Base-by-base conservation (phyloP, 768 basidiomycete genomes). In the Lyophyllum atratum region DNA sequence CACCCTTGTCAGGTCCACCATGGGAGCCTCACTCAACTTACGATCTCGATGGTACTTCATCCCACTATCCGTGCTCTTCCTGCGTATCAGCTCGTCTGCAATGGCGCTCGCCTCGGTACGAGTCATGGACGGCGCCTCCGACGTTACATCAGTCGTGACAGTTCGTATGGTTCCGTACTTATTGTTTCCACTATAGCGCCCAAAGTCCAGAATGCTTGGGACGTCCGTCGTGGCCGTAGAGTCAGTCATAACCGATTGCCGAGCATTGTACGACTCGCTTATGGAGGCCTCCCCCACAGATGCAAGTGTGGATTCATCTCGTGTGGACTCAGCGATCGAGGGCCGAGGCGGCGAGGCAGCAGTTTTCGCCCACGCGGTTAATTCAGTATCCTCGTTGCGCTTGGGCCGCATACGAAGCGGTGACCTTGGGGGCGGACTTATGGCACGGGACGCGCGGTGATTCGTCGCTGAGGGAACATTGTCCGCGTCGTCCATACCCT, bases 161-260 rank as follows among this genome's bases (percentile, higher is more conserved):
- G 92, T 92, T 64, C 89, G 80, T 59, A 93, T 84, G 11, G 92
- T 93, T 40, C 85, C 89, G 70, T 85, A 93, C 67, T 83, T 87
- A 66, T 82, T 86, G 60, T 76, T 75, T 42, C 71, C 75, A 55
- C 77, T 74, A 29, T 58, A 64, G 25, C 61, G 63, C 52, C 58
- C 52, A 51, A 59, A 71, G 66, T 89, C 87, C 52, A 89, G 74
- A 56, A 89, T 71, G 60, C 87, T 89, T 50, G 89, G 89, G 66
- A 83, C 78, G 25, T 72, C 72, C 24, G 81, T 82, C 45, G 76
- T 74, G 29, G 72, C 63, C n/a, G 75, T 74, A 37, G 75, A 74
- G 51, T 88, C 86, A 28, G 85, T 86, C 70, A 84, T 73, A 61
- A 86, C 74, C 24, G 88, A 89, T 64, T 88, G 85, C 51, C 87